Evolutionary conservation across 768 basidiomycete species (phyloP).

Genomic region (Phanerochaete carnosa): DNA sequence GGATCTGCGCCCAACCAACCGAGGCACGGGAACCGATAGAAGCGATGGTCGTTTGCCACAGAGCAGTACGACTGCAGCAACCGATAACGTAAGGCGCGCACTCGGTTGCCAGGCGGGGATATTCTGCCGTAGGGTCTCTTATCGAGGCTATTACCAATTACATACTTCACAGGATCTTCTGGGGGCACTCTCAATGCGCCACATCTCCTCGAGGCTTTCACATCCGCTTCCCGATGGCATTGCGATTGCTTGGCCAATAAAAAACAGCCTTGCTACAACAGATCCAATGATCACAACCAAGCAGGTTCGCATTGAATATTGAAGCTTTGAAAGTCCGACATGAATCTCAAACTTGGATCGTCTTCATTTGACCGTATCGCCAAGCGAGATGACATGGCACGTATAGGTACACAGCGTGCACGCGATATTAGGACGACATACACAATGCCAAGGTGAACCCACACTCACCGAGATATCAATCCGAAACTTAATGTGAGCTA

Average conservation of each 20-base stretch:
- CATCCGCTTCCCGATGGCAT: not conserved
- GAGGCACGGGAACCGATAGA: not conserved
- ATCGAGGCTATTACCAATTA: not conserved
- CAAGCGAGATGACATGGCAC: not conserved
- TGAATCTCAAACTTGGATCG: not conserved
- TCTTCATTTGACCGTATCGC: not conserved
- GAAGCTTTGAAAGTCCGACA: not conserved
- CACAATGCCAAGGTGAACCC: too few relatives aligned
- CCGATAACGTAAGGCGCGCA: not conserved
- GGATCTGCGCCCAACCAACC: not conserved
- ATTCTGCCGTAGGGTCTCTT: not conserved
- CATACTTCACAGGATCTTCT: not conserved
- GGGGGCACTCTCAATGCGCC: not conserved
- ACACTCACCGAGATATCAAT: too few relatives aligned
- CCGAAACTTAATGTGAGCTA: too few relatives aligned
- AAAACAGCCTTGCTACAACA: not conserved
- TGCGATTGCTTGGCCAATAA: not conserved
- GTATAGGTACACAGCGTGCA: too few relatives aligned
- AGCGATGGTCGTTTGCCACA: not conserved
- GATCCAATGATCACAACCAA: not conserved
- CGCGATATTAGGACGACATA: too few relatives aligned
- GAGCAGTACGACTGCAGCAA: too few relatives aligned
- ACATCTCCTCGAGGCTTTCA: not conserved
- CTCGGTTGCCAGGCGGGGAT: not conserved
- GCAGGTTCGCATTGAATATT: not conserved